Percentiles rank a stretch among this genome's conserved stretches.
Conservation (phyloP, 2,329 filamentous ascomycete genomes). For the Colletotrichum viniferum region DNA sequence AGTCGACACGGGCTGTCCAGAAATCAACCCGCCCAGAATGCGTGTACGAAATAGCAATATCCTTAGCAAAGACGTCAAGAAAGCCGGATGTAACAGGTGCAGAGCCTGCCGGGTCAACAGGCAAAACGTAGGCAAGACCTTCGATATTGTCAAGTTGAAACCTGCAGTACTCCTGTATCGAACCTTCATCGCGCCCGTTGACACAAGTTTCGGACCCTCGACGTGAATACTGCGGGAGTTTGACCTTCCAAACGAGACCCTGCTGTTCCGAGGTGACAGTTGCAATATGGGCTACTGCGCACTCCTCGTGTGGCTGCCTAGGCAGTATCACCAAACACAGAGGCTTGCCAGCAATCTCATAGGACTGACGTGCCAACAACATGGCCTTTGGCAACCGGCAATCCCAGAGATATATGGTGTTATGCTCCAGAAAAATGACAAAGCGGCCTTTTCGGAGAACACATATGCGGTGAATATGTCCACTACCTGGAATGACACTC, state of each 20-base stretch:
- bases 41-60: slow-evolving; percentile 87
- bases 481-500: slow-evolving; percentile 68
- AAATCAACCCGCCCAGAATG: slow-evolving; percentile 76
- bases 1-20: slow-evolving; percentile 81
- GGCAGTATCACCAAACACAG: slow-evolving; percentile 82
- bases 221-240: slow-evolving; percentile 55
- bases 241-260: slow-evolving; percentile 82
- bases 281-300: slow-evolving; percentile 72
- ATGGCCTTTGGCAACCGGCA: slow-evolving; percentile 64
- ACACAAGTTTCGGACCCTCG: slow-evolving; percentile 26
- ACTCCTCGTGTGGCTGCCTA: slow-evolving; percentile 58
- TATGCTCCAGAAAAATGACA: slow-evolving; percentile 78
- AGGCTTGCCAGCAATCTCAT: slow-evolving; percentile 70
- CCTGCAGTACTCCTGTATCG: slow-evolving; percentile 69
- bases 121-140: slow-evolving; percentile 71
- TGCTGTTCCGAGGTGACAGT: slow-evolving; percentile 79
- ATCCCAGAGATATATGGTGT: slow-evolving; percentile 79
- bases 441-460: slow-evolving; percentile 79
- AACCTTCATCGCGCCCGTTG: slow-evolving; percentile 38
- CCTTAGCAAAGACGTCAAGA: slow-evolving; percentile 83
- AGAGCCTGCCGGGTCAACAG: slow-evolving; percentile 85
- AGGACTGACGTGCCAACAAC: slow-evolving; percentile 63
- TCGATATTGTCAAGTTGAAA: slow-evolving; percentile 69
- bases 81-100: slow-evolving; percentile 75
- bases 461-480: slow-evolving; percentile 81